A percentile compares a stretch with the other conserved stretches of the same genome.
These are phyloP conservation scores for Diplodia mutila DNA, from an alignment of 2,329 filamentous ascomycete species.

Conservation along the genomic window DNA sequence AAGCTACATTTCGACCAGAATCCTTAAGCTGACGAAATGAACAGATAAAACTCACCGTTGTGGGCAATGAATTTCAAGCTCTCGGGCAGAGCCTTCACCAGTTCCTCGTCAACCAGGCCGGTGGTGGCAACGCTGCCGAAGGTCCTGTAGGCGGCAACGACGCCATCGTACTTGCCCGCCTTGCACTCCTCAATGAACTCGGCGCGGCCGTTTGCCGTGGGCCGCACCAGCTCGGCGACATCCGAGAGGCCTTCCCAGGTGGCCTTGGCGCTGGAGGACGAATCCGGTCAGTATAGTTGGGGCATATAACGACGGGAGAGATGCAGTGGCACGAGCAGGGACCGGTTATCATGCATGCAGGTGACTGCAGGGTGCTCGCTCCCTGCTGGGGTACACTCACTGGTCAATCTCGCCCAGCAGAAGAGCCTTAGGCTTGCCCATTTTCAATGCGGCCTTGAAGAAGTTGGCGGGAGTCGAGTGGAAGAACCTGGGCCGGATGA, in stretches of 20 bases:
- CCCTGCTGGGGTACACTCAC: slow-evolving; percentile 49
- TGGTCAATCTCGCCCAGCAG: slow-evolving; percentile 66
- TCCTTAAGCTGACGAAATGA: not conserved
- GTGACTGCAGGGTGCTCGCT: not conserved
- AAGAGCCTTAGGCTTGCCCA: slow-evolving; percentile 61
- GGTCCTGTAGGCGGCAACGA: slow-evolving; percentile 70
- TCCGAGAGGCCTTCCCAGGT: slow-evolving; percentile 65
- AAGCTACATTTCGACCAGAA: too few species aligned
- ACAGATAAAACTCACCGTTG: slow-evolving; percentile 46
- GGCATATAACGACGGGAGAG: not conserved
- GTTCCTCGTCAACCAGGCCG: slow-evolving; percentile 70
- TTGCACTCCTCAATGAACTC: slow-evolving; percentile 72
- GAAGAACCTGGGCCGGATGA: not conserved
- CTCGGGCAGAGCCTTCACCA: slow-evolving; percentile 58
- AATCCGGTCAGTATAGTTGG: not conserved
- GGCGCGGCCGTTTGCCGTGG: slow-evolving; percentile 63
- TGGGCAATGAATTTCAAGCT: slow-evolving; percentile 47
- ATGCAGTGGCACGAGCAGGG: not conserved
- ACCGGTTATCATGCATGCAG: slow-evolving; percentile 12
- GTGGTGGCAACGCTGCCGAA: slow-evolving; percentile 68
- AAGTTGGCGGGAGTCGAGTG: not conserved
- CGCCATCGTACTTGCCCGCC: slow-evolving; percentile 67
- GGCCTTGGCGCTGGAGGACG: slow-evolving; percentile 61
- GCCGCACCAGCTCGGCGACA: slow-evolving; percentile 67
- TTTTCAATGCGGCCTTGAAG: slow-evolving; percentile 29